A percentile compares a stretch with the other conserved stretches of the same genome.
Conservation (phyloP, 352 stramenopile species). For the Pythium sukuiense region DNA sequence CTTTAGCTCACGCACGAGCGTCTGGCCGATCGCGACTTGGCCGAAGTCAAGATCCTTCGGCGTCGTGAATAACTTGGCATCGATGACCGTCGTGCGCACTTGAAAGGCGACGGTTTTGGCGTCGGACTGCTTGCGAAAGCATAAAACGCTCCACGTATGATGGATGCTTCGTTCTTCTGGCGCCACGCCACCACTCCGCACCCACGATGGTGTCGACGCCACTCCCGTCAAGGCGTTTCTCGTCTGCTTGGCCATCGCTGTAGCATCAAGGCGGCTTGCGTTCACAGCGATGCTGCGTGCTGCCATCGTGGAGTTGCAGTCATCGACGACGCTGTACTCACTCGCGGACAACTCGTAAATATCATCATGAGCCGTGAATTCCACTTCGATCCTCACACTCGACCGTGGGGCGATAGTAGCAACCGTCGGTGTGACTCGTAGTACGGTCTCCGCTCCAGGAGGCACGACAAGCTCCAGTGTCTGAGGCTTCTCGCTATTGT, state of each 20-base stretch:
- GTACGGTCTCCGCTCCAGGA: constrained; percentile 27
- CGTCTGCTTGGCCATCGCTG: background rate
- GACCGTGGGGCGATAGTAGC: constrained; percentile 40
- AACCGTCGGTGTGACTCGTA: constrained; percentile 71
- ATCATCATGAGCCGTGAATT: constrained; percentile 57
- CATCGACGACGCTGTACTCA: constrained; percentile 8
- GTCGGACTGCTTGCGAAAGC: constrained; percentile 44
- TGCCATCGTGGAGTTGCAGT: background rate
- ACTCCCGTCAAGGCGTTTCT: background rate
- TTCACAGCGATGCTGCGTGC: constrained; percentile 15
- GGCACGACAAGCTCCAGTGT: constrained; percentile 50
- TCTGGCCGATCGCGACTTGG: constrained; percentile 85
- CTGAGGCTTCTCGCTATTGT: constrained; percentile 38
- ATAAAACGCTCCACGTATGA: constrained; percentile 73
- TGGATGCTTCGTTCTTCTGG: constrained; percentile 70
- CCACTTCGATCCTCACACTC: constrained; percentile 75
- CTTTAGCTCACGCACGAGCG: constrained; percentile 49
- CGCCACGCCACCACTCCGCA: constrained; percentile 20
- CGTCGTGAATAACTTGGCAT: constrained; percentile 49
- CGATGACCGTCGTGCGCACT: constrained; percentile 61
- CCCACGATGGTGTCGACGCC: constrained; percentile 20
- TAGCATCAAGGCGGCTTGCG: background rate
- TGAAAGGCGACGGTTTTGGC: constrained; percentile 40
- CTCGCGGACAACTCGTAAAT: constrained; percentile 39
- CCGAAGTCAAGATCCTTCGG: constrained; percentile 68